These are phyloP conservation scores for Mucor mucedo DNA, from an alignment of 371 early-diverging fungal genomes.

Conservation along the genomic window DNA sequence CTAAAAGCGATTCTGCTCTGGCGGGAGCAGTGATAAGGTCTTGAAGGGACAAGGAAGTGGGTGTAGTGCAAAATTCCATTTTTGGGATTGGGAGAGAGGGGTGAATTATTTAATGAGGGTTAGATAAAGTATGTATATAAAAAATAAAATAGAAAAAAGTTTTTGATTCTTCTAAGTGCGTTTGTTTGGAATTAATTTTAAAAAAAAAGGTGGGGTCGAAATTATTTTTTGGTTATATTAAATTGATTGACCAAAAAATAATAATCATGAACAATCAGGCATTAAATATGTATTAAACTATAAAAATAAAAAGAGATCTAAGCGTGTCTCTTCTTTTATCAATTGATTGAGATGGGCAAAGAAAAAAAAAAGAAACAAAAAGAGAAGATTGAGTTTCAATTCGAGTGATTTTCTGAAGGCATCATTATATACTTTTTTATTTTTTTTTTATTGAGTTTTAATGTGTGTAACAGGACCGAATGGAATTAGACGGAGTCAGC, in stretches of 20 bases:
- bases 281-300: constrained; percentile 8
- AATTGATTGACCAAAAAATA: neutral
- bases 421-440: constrained; percentile 12
- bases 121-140: constrained; percentile 15
- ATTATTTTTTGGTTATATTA: neutral
- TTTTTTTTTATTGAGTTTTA: neutral
- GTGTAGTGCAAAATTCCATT: constrained; percentile 40
- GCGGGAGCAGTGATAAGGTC: constrained; percentile 41
- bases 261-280: constrained; percentile 8
- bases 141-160: constrained; percentile 1
- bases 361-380: constrained; percentile 4
- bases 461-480: constrained; percentile 2
- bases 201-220: constrained; percentile 13
- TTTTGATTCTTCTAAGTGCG: neutral
- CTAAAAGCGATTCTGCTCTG: constrained; percentile 41
- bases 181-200: neutral
- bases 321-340: constrained; percentile 3
- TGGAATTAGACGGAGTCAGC: constrained; percentile 19
- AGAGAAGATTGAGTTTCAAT: constrained; percentile 17
- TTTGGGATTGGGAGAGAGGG: constrained; percentile 22
- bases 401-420: neutral
- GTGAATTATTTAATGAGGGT: constrained; percentile 5
- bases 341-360: neutral
- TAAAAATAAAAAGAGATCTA: neutral
- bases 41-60: constrained; percentile 41